Base-by-base conservation (phyloP, 192 early-diverging fungal species). In the Endogone sp. region DNA sequence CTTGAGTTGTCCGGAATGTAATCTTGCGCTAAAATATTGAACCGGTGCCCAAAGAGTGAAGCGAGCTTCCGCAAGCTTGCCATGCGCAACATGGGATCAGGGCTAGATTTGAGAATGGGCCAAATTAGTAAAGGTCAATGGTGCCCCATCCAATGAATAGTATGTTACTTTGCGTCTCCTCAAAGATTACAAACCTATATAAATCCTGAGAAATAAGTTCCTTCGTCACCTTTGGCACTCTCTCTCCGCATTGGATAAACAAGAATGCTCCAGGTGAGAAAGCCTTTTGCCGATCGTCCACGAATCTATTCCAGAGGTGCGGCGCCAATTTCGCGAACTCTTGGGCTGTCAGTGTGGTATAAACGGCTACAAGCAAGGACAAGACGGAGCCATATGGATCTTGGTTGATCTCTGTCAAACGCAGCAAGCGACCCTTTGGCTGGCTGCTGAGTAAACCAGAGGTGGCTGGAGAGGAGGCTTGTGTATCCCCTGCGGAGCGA, bases 211-310 rank as follows among this genome's bases (percentile, higher is more conserved):
- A 70, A 21, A 79, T 81, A 0, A 82, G 31, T 27, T 72, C 69
- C 21, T 76, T 76, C 13, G 82, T 72, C 3, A 66, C 60, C 23
- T 80, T 73, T 26, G 82, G 84, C 11, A 75, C 70, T 29, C 83
- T 75, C 31, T 87, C 85, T 29, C 82, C 84, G 62, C 85, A 85
- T 60, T 85, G 82, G 55, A 85, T 77, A 60, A 87, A 81, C 23
- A 87, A 58, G 66, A 87, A 87, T 21, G 80, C 79, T 2, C 82
- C 81, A 2, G 80, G 70, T 37, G 75, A 59, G 31, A 82, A 77
- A 2, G 75, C 66, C 26, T 80, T 71, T 0, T 78, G 74, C 16
- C 73, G 71, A n/a, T 69, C 63, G 29, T 87, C 84, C n/a, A 79
- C 71, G 69, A 79, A 85, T 0, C 72, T 60, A 8, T 82, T 70